Conservation (phyloP, 1,284 basidiomycete species). For the Ustilago shanxiensis region DNA sequence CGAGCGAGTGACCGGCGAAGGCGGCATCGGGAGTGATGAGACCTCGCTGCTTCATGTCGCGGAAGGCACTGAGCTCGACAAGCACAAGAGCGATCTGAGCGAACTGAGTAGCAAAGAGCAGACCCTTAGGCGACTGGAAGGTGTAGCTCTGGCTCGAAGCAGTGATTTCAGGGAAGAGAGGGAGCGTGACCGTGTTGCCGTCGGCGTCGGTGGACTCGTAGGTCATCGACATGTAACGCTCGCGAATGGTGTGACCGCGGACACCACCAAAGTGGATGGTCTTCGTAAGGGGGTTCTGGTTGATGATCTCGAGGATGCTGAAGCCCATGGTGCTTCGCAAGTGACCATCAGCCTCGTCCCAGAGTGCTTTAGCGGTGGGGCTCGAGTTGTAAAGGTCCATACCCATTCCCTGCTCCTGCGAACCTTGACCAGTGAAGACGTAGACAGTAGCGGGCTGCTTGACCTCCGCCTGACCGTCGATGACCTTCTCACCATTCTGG, state of each 20-base stretch:
- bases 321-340: slow-evolving; percentile 92
- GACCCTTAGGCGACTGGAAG: slow-evolving; percentile 93
- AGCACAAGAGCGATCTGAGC: slow-evolving; percentile 95
- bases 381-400: slow-evolving; percentile 97
- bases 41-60: slow-evolving; percentile 96
- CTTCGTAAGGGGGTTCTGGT: slow-evolving; percentile 72
- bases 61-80: slow-evolving; percentile 96
- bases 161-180: slow-evolving; percentile 66
- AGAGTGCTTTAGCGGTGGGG: slow-evolving; percentile 92
- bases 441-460: slow-evolving; percentile 86
- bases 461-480: slow-evolving; percentile 92
- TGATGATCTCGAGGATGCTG: slow-evolving; percentile 90
- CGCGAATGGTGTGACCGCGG: slow-evolving; percentile 96
- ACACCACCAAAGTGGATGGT: slow-evolving; percentile 99
- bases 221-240: slow-evolving; percentile 98
- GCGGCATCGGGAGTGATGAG: slow-evolving; percentile 90
- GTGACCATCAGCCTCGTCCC: slow-evolving; percentile 95
- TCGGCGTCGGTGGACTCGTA: slow-evolving; percentile 91
- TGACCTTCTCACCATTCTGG: slow-evolving; percentile 86
- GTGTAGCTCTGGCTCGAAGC: slow-evolving; percentile 77
- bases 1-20: slow-evolving; percentile 97
- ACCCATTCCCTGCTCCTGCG: slow-evolving; percentile 98
- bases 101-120: slow-evolving; percentile 97
- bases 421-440: slow-evolving; percentile 98
- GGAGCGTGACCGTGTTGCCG: slow-evolving; percentile 76